Evolutionary conservation across 352 stramenopile genomes (phyloP).

Genomic region (Elongisporangium anandrum): DNA sequence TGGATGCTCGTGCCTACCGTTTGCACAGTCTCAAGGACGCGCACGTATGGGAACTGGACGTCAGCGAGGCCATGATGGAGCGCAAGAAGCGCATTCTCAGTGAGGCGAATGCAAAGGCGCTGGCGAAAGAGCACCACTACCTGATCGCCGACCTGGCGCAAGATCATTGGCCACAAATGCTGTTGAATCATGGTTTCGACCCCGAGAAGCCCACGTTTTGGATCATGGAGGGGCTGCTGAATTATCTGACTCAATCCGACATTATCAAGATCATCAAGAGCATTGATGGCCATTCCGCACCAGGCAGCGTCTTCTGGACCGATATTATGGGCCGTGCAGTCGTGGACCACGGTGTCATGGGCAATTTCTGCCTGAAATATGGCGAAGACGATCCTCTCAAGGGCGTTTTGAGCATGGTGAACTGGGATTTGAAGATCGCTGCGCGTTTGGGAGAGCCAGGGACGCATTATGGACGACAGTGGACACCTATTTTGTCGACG

Average conservation of each 20-base stretch:
- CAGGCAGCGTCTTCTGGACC: constrained; percentile 40
- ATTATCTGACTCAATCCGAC: constrained; percentile 31
- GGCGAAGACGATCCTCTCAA: constrained; percentile 39
- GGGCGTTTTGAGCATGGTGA: constrained; percentile 36
- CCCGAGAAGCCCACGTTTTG: constrained; percentile 46
- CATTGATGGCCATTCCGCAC: constrained; percentile 43
- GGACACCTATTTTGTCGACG: constrained; percentile 16
- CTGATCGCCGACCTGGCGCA: constrained; percentile 46
- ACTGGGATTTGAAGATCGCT: constrained; percentile 39
- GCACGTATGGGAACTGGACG: constrained; percentile 48
- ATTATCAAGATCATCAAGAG: constrained; percentile 46
- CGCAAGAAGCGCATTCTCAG: constrained; percentile 37
- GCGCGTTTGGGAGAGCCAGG: constrained; percentile 14
- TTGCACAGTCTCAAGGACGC: constrained; percentile 31
- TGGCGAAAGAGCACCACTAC: constrained; percentile 31
- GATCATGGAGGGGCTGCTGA: constrained; percentile 45
- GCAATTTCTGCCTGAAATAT: constrained; percentile 14
- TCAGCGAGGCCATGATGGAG: constrained; percentile 31
- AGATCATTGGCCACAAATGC: constrained; percentile 37
- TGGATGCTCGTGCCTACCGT: constrained; percentile 48
- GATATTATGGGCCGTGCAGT: constrained; percentile 30
- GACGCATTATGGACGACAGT: constrained; percentile 38
- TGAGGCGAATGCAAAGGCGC: constrained; percentile 15
- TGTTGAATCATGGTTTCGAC: constrained; percentile 36
- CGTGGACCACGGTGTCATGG: not conserved